Evolutionary conservation across 108 stramenopile species (phyloP), one percentile per base, ranked within the genome.

Genomic region (Fragilaria crotonensis): DNA sequence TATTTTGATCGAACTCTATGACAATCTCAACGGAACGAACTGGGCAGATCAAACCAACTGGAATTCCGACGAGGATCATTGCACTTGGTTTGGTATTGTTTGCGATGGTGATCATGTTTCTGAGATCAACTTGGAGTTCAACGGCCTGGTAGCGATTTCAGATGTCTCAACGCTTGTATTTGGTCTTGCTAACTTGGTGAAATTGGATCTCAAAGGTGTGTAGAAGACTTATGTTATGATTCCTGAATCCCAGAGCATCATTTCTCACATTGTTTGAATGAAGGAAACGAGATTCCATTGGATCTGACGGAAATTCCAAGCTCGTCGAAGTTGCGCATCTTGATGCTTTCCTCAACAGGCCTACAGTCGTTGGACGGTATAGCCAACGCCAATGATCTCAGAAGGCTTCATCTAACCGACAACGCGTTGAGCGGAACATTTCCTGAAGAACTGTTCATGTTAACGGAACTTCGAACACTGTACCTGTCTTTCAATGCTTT

Each of bases 331-430:
- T 46, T 84, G 27, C 32, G 68, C 19, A 30, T 63, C 9, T 48
- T 85, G 19, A 71, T 61, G 30, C 21, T 85, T 19, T 86, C 85
- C 48, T 62, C 79, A 21, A 92, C 86, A 25, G 79, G 79, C 20
- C 56, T 86, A n/a, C 46, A 57, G 20, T 81, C 85, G 27, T 54
- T 86, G n/a, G 57, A 71, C 19, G 90, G 87, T 52, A 67, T 92
- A 21, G 83, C 71, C 3, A 48, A 68, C 29, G 84, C 77, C 3
- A 31, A 69, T n/a, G 54, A 71, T 4, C 30, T 56, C 33, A 14
- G 17, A 22, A 56, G 60, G 23, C 14, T 72, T 7, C 19, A 32
- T 3, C 17, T 56, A 20, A 3, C 21, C 1, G 54, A 56, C 54
- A 79, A 79, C 51, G 63, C 59, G 44, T 57, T 79, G 63, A 72